Evolutionary conservation across 2,329 filamentous ascomycete genomes (phyloP).

Genomic region (Colletotrichum lupini): DNA sequence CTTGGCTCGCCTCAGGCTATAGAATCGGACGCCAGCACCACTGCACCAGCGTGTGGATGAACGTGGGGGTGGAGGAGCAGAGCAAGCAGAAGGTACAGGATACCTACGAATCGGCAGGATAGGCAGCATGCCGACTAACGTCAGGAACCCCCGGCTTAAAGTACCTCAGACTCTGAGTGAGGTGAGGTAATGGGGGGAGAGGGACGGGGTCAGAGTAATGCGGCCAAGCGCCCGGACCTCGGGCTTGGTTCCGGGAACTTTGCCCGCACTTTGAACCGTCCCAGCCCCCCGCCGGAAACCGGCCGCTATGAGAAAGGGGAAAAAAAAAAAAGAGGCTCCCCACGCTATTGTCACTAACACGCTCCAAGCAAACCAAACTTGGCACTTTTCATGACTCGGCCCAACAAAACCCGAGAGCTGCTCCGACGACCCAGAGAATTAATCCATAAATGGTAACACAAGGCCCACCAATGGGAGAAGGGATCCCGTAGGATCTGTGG

Average conservation of each 20-base stretch:
- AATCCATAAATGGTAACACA: constrained; percentile 29
- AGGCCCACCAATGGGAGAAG: constrained; percentile 15
- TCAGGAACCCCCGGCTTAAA: background rate
- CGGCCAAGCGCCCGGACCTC: background rate
- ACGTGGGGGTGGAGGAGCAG: background rate
- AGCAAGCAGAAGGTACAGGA: background rate
- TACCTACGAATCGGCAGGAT: background rate
- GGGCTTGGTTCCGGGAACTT: constrained; percentile 25
- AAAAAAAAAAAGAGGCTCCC: background rate
- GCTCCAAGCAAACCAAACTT: background rate
- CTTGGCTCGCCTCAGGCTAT: too few species aligned
- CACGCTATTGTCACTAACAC: background rate
- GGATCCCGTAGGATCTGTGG: background rate
- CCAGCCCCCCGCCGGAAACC: background rate
- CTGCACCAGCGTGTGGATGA: background rate
- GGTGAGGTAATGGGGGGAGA: background rate
- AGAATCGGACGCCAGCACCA: too few species aligned
- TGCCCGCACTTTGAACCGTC: constrained; percentile 17
- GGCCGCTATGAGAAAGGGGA: background rate
- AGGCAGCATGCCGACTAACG: background rate
- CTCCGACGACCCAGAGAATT: constrained; percentile 26
- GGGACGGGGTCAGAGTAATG: background rate
- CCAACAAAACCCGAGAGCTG: constrained; percentile 29
- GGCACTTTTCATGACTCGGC: constrained; percentile 24
- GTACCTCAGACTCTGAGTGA: background rate